Conservation (phyloP, 257 asterid species). For the Coffea canephora region DNA sequence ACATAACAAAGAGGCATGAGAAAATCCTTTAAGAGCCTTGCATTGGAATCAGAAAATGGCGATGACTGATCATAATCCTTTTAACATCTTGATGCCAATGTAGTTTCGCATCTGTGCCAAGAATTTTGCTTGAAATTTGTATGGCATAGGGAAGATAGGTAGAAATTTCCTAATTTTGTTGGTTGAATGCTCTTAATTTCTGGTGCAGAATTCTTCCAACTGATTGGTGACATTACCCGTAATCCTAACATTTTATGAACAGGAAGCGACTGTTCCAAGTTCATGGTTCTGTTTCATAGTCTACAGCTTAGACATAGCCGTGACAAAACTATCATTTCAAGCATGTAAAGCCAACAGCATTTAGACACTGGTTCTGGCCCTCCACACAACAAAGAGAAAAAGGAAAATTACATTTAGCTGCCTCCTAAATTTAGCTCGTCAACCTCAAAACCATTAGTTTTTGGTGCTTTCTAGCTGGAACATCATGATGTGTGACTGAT, state of each 20-base stretch:
- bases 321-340: background rate
- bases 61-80: background rate
- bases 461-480: background rate
- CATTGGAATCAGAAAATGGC: background rate
- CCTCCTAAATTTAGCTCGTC: background rate
- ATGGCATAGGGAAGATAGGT: background rate
- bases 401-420: background rate
- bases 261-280: background rate
- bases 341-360: background rate
- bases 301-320: background rate
- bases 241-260: background rate
- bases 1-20: background rate
- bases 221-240: background rate
- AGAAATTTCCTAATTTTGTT: background rate
- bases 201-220: background rate
- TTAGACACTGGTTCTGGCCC: background rate
- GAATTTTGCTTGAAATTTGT: background rate
- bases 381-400: background rate
- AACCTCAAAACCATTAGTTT: background rate
- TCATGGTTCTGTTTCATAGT: slow-evolving; percentile 5
- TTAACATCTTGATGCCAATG: background rate
- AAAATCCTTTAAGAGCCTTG: background rate
- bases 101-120: background rate
- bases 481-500: background rate
- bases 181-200: background rate